Evolutionary conservation across 305 asterid species (phyloP), one percentile per base, ranked within the genome.

Genomic region (Solanum aculeatissimum): DNA sequence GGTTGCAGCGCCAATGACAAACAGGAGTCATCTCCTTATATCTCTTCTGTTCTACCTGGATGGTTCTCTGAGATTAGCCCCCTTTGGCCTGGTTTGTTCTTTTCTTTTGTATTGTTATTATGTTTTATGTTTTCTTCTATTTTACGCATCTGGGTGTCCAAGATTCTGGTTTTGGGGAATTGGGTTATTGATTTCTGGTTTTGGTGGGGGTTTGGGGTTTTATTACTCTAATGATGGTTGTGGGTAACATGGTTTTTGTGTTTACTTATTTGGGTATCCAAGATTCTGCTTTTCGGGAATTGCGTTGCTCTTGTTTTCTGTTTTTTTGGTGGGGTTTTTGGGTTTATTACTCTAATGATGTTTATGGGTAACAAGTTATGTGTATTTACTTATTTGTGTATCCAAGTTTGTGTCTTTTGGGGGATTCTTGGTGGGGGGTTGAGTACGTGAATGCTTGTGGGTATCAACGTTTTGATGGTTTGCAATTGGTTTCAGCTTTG

Each of bases 11-110:
- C 68, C 49, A 63, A 89, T 57, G 7, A 16, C 29, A 79, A 87
- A 43, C 88, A 87, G 83, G 89, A 87, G 83, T 29, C 70, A 6
- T 63, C 92, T 62, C 89, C 86, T 71, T 43, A 86, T 58, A 84
- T 95, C 75, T 89, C 97, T 51, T 88, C 98, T n/a, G 91, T 94
- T 86, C 89, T 94, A 60, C 98, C 98, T 23, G 98, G 98, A 43
- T 95, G 98, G 98, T 95, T 95, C 83, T 94, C 98, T 27, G 98
- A 95, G 90, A 92, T 95, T 21, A 95, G 97, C 91, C 97, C 96
- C 81, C 90, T 95, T 94, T 95, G 98, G 98, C 98, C 98, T 84
- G 98, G 98, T 93, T 87, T 85, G 89, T 91, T 2, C 80, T 66
- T 13, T 21, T 35, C 23, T 32, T 0, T 6, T n/a, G 62, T 27